Percentiles rank a stretch among this genome's conserved stretches.
Evolutionary conservation across 1,284 basidiomycete genomes (phyloP).

Genomic region (Melampsora americana): DNA sequence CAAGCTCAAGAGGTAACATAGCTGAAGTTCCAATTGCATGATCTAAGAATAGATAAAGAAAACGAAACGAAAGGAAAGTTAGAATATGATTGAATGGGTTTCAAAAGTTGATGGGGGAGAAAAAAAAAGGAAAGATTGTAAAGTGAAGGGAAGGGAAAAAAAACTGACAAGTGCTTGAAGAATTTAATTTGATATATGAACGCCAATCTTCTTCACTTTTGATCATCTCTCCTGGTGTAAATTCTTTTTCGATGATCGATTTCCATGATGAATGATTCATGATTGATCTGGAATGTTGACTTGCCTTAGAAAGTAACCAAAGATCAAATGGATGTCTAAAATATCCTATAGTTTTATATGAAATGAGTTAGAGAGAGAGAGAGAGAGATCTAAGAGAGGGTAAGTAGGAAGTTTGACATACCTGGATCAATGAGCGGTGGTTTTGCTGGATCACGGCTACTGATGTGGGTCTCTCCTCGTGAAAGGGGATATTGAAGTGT

Average conservation of each 20-base stretch:
- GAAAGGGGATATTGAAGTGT: conserved; percentile 35
- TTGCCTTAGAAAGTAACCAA: conserved; percentile 25
- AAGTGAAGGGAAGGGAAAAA: no score
- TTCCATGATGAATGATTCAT: conserved; percentile 17
- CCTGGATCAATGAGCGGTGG: conserved; percentile 27
- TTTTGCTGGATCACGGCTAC: conserved; percentile 4
- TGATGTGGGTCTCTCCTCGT: conserved; percentile 30
- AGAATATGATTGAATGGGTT: no score
- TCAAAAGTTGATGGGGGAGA: no score
- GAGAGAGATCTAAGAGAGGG: neutral
- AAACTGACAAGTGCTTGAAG: neutral
- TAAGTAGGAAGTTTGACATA: neutral
- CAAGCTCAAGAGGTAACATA: conserved; percentile 72
- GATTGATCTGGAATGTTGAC: conserved; percentile 26
- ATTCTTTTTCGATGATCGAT: conserved; percentile 20
- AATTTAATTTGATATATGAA: neutral
- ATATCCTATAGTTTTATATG: conserved; percentile 13
- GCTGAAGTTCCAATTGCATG: conserved; percentile 59
- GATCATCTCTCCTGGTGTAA: conserved; percentile 12
- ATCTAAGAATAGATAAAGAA: no score
- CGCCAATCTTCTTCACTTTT: conserved; percentile 29
- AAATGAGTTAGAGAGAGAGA: neutral
- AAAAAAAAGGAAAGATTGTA: no score
- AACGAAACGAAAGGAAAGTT: no score
- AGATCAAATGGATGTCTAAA: conserved; percentile 34